These are phyloP conservation scores for Cyclotella atomus DNA, from an alignment of 108 stramenopile species.

Conservation along the genomic window DNA sequence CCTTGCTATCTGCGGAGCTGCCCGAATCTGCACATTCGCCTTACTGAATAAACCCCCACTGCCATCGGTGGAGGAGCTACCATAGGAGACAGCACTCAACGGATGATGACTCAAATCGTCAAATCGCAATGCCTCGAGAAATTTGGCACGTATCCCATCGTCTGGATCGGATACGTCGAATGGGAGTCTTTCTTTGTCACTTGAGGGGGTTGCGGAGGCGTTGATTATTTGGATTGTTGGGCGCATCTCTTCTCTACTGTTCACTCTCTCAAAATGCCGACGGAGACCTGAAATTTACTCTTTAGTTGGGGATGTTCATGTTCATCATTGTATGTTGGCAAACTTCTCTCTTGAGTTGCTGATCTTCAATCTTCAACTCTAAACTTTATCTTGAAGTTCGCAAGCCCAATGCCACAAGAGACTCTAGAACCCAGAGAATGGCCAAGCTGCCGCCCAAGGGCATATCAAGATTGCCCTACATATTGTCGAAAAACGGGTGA, in stretches of 20 bases:
- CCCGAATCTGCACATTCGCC: background rate
- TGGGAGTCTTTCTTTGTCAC: background rate
- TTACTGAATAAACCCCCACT: background rate
- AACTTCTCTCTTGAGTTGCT: no score
- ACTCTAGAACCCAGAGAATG: no score
- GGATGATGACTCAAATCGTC: background rate
- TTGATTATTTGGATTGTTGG: slow-evolving; percentile 5
- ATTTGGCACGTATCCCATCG: background rate
- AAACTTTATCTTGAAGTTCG: no score
- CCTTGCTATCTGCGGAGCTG: background rate
- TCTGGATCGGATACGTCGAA: background rate
- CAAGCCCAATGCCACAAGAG: no score
- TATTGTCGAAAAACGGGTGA: no score
- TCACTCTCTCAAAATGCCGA: no score
- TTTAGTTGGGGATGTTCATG: no score
- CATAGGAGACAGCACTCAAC: background rate
- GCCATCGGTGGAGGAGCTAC: background rate
- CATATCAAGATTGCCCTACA: no score
- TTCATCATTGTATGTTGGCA: no score
- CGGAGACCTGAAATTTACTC: no score
- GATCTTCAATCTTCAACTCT: no score
- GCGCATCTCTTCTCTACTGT: background rate
- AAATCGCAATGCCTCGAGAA: background rate
- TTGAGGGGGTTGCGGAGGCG: background rate
- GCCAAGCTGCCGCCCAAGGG: no score